Base-by-base conservation (phyloP, 176 grass and related monocot genomes). In the Musa itinerans region DNA sequence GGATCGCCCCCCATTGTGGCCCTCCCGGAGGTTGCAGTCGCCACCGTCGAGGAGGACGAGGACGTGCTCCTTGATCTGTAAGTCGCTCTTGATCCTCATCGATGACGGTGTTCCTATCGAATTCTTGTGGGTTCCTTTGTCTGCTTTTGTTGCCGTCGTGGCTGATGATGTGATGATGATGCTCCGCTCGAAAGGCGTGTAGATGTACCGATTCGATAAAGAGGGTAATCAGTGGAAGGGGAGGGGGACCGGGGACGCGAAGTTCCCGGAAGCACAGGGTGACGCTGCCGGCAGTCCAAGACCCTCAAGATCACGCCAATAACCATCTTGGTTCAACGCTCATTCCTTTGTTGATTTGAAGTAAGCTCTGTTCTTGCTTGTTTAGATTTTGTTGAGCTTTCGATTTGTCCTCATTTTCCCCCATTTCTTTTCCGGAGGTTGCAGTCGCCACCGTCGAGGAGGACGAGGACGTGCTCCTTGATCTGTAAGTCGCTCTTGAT, bases 31-130 rank as follows among this genome's bases (percentile, higher is more conserved):
- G 76, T 89, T 23, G 81, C 76, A 63, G 72, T 91, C 78, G 80
- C 79, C 58, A 89, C 88, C 67, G 88, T 88, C 53, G 88, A 96
- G 83, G 92, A 91, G 77, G 86, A 89, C 2, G 89, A 96, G 84
- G 81, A 89, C 1, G 84, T 83, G 0, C 79, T 89, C 9, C 51
- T 91, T 7, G 86, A 96, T 75, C 81, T 91, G 92, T 96, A 71
- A 81, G 83, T 8, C 20, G 6, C 10, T 17, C 14, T 52, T 54
- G 2, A 54, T 24, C 17, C 54, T 50, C 5, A 15, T 61, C 43
- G 17, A 27, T 58, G 21, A 2, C 21, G 34, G 19, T 21, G 23
- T 12, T 52, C 4, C 14, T 2, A 12, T 51, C 57, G 2, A 11
- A 17, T 52, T 73, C 0, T 4, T 74, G 22, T 54, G 9, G 2